These are phyloP conservation scores for Pterulicium gracile DNA, from an alignment of 1,284 basidiomycete genomes.

Conservation along the genomic window DNA sequence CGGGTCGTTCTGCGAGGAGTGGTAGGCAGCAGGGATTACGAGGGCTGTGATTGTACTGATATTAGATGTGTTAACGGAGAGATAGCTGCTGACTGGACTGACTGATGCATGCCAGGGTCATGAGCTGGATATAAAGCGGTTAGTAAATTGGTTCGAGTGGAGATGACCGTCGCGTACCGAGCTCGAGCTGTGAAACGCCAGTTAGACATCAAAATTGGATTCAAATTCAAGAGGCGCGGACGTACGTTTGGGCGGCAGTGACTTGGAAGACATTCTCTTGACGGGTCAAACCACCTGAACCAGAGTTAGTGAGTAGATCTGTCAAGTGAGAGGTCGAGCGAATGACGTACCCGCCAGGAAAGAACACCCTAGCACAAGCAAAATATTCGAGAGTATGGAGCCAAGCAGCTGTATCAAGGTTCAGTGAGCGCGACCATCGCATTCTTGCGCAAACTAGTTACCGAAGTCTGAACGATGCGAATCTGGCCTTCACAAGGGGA, in stretches of 20 bases:
- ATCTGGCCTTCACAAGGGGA: constrained; percentile 46
- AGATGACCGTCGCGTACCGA: constrained; percentile 34
- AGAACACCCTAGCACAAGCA: constrained; percentile 82
- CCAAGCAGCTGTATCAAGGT: constrained; percentile 71
- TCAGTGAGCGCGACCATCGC: too few species aligned
- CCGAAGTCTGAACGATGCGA: constrained; percentile 81
- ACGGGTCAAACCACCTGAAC: constrained; percentile 50
- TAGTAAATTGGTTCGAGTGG: constrained; percentile 6
- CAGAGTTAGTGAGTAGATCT: constrained; percentile 2
- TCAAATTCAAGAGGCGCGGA: constrained; percentile 16
- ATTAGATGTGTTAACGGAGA: constrained; percentile 6
- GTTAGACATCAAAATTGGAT: constrained; percentile 5
- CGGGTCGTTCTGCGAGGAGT: constrained; percentile 26
- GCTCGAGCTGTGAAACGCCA: constrained; percentile 32
- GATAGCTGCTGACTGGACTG: constrained; percentile 17
- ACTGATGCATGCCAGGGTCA: constrained; percentile 87
- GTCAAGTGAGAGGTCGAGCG: not conserved
- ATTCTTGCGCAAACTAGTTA: constrained; percentile 17
- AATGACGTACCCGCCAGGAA: constrained; percentile 57
- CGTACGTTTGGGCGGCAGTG: constrained; percentile 80
- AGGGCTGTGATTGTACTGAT: constrained; percentile 41
- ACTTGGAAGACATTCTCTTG: constrained; percentile 68
- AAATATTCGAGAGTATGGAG: constrained; percentile 81
- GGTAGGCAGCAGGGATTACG: constrained; percentile 87
- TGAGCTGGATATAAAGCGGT: constrained; percentile 36